These are phyloP conservation scores for Monosporozyma servazzii DNA, from an alignment of 805 yeast genomes.

Conservation along the genomic window DNA sequence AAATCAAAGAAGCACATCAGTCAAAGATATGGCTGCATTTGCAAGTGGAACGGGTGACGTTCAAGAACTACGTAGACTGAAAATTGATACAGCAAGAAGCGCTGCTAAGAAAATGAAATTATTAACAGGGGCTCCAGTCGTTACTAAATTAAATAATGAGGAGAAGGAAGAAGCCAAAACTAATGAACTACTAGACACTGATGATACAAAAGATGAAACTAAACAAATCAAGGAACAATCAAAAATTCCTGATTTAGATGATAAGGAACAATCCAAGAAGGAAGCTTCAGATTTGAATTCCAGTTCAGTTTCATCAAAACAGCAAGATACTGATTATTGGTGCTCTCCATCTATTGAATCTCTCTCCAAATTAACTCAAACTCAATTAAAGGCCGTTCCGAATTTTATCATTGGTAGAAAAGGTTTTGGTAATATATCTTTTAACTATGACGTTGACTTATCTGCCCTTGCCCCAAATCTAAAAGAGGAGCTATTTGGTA, in stretches of 20 bases:
- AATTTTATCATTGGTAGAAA: slow-evolving; percentile 61
- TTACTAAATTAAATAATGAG: slow-evolving; percentile 14
- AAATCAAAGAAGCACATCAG: slow-evolving; percentile 1
- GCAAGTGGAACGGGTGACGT: slow-evolving; percentile 12
- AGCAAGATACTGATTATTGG: slow-evolving; percentile 45
- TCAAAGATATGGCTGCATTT: slow-evolving; percentile 6
- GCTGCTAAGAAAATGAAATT: slow-evolving; percentile 36
- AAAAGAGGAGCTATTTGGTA: slow-evolving; percentile 31
- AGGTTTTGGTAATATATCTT: slow-evolving; percentile 61
- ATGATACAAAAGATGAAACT: neutral
- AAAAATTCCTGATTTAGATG: neutral
- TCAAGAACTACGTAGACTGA: slow-evolving; percentile 29
- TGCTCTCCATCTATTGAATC: slow-evolving; percentile 55
- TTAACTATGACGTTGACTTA: slow-evolving; percentile 60
- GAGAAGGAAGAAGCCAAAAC: neutral
- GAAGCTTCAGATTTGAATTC: neutral
- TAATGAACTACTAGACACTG: neutral
- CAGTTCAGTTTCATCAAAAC: too few relatives aligned
- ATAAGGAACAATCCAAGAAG: neutral
- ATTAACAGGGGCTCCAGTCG: slow-evolving; percentile 20
- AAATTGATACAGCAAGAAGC: slow-evolving; percentile 35
- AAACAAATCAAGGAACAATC: neutral
- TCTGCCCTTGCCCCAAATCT: slow-evolving; percentile 39
- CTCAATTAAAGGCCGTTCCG: slow-evolving; percentile 45
- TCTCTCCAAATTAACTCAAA: slow-evolving; percentile 35